Percentiles rank a stretch among this genome's conserved stretches.
These are phyloP conservation scores for Pythium chondricola DNA, from an alignment of 352 stramenopile species.

Conservation along the genomic window DNA sequence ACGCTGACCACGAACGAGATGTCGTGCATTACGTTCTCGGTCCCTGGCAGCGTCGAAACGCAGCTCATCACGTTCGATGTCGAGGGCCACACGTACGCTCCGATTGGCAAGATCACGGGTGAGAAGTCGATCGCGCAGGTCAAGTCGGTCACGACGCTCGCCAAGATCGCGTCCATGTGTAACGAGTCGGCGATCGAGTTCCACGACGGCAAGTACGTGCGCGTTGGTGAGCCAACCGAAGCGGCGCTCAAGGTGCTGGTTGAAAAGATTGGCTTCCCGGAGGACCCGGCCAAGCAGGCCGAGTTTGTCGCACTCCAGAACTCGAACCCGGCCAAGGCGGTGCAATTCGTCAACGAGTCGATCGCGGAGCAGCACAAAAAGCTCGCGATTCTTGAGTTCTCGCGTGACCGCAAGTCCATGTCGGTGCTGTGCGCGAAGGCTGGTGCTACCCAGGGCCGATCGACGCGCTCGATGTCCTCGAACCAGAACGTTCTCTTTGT, in stretches of 20 bases:
- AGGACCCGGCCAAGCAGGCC: constrained; percentile 54
- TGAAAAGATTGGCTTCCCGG: constrained; percentile 91
- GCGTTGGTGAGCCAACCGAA: constrained; percentile 96
- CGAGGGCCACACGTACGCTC: constrained; percentile 92
- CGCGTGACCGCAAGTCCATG: constrained; percentile 97
- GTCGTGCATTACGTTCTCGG: constrained; percentile 82
- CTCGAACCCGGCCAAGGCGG: constrained; percentile 60
- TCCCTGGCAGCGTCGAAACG: constrained; percentile 53
- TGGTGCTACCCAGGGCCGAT: constrained; percentile 21
- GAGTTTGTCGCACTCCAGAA: constrained; percentile 50
- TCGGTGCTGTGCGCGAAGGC: constrained; percentile 88
- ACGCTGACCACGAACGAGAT: constrained; percentile 99
- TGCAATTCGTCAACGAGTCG: constrained; percentile 80
- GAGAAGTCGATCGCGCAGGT: constrained; percentile 37
- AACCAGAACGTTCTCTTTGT: constrained; percentile 94
- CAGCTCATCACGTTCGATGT: constrained; percentile 89
- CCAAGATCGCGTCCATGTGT: constrained; percentile 92
- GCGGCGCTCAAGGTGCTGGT: constrained; percentile 93
- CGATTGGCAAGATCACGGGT: constrained; percentile 65
- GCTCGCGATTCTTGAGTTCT: constrained; percentile 95
- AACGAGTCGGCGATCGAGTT: constrained; percentile 95
- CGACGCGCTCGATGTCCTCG: constrained; percentile 54
- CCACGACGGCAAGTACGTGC: constrained; percentile 81
- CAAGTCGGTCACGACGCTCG: constrained; percentile 81
- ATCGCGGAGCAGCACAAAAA: constrained; percentile 84